Base-by-base conservation (phyloP, 148 eudicot species). In the Pouteria glomerata region DNA sequence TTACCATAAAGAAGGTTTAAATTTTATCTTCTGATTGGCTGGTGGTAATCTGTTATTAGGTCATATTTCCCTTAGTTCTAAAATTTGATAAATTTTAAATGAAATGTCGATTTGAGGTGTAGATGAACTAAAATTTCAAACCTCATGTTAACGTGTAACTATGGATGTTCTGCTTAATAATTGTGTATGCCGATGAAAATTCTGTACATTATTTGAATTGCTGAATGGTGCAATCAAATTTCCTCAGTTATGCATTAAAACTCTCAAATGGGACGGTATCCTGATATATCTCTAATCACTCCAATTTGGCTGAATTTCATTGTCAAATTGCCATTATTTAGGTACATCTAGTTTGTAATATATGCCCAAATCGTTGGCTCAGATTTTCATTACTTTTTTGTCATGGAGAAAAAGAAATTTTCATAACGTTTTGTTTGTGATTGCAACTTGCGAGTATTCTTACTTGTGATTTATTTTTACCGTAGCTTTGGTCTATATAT, bases 401-500 rank as follows among this genome's bases (percentile, higher is more conserved):
- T n/a, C n/a, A n/a, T n/a, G n/a, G n/a, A n/a, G n/a, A n/a, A n/a
- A n/a, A n/a, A n/a, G n/a, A n/a, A n/a, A n/a, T n/a, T n/a, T n/a
- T n/a, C n/a, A n/a, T n/a, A n/a, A n/a, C n/a, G n/a, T n/a, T n/a
- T n/a, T n/a, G n/a, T n/a, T n/a, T n/a, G n/a, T n/a, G n/a, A n/a
- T n/a, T n/a, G n/a, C n/a, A n/a, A n/a, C 11, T 64, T 26, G 27
- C 11, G 35, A 71, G 53, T 74, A 59, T 69, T 33, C 77, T 81
- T 47, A 82, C 65, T 45, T 61, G 57, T 27, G 35, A 27, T 68
- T 70, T 65, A 1, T 63, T 39, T 50, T 19, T 35, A 18, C 69
- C 81, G 85, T 74, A 95, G 99, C 92, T 95, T 69, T 90, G 93
- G 94, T 92, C 99, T 58, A 95, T 92, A 76, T 95, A 95, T 68